Evolutionary conservation across 768 basidiomycete genomes (phyloP), one percentile per base, ranked within the genome.

Genomic region (Cystobasidium ongulense): DNA sequence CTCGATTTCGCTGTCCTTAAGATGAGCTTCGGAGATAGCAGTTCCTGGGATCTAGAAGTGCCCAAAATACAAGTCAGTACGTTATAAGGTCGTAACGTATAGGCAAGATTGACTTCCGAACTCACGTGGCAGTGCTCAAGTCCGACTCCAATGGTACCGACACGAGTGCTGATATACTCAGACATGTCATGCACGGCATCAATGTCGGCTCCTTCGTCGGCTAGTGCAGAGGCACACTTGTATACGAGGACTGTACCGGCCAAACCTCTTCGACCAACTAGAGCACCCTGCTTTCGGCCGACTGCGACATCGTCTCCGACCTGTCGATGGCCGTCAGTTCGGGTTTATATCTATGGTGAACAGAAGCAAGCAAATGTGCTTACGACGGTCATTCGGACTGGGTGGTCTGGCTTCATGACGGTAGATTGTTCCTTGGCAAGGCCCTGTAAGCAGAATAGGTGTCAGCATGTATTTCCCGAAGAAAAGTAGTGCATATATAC

Each of bases 221-320:
- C 81, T 1, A 82, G 76, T 1, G 82, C 82, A 23, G 81, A 79
- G 0, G 81, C 82, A 21, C 81, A 66, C 79, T 84, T 84, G 79
- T 83, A 82, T 15, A 80, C 80, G 17, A 84, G 74, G 31, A 83
- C 80, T 13, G 83, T 84, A 1, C 81, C 83, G 0, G 83, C 80
- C 1, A 83, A 75, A 53, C 82, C 82, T 78, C 83, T 75, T 65
- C 83, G 76, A 13, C 83, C 83, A 35, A 83, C 82, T 41, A 84
- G 79, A 7, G 76, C 79, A 2, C 83, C 83, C 66, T 83, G 82
- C 38, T 76, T 74, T n/a, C 78, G 75, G 25, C 75, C 75, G 10
- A 84, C 83, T n/a, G 82, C 78, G 7, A 83, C 82, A 75, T 84
- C 83, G 75, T 84, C 83, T 10, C 82, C 80, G 79, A 25, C 67